Conservation (phyloP, 768 basidiomycete species). For the Suillus sp. region DNA sequence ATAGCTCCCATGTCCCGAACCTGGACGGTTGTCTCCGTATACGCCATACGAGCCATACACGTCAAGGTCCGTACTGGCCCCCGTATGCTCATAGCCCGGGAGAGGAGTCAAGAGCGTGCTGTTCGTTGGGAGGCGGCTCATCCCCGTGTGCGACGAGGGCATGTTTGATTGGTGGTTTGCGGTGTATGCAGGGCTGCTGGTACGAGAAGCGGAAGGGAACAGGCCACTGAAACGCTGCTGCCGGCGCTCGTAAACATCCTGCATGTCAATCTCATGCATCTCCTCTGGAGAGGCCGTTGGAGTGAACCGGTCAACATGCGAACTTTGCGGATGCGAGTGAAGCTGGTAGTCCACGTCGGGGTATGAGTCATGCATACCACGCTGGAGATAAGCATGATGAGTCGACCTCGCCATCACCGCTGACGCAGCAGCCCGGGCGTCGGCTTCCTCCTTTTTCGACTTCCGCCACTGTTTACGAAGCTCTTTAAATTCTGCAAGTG, state of each 20-base stretch:
- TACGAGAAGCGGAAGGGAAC: conserved; percentile 22
- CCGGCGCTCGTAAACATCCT: conserved; percentile 27
- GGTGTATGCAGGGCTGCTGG: conserved; percentile 17
- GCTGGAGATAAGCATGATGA: conserved; percentile 28
- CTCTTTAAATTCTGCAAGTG: conserved; percentile 89
- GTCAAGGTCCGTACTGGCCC: conserved; percentile 17
- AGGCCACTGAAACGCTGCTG: conserved; percentile 31
- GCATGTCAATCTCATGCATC: conserved; percentile 21
- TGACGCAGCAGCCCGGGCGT: conserved; percentile 26
- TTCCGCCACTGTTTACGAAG: conserved; percentile 96
- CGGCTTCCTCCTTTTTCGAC: conserved; percentile 78
- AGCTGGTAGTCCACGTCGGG: conserved; percentile 26
- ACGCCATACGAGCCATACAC: conserved; percentile 37
- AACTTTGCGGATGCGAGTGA: conserved; percentile 25
- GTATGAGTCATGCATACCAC: conserved; percentile 36
- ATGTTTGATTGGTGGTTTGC: conserved; percentile 29
- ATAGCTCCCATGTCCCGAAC: conserved; percentile 41
- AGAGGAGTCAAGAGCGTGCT: conserved; percentile 76
- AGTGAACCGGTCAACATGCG: conserved; percentile 28
- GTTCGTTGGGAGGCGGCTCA: conserved; percentile 56
- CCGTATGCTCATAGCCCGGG: conserved; percentile 52
- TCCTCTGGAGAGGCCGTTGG: conserved; percentile 20
- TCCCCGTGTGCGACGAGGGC: conserved; percentile 21
- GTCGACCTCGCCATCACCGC: conserved; percentile 18
- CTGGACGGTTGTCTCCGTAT: conserved; percentile 42